Evolutionary conservation across 2,329 filamentous ascomycete genomes (phyloP).

Genomic region (Diplodia intermedia): DNA sequence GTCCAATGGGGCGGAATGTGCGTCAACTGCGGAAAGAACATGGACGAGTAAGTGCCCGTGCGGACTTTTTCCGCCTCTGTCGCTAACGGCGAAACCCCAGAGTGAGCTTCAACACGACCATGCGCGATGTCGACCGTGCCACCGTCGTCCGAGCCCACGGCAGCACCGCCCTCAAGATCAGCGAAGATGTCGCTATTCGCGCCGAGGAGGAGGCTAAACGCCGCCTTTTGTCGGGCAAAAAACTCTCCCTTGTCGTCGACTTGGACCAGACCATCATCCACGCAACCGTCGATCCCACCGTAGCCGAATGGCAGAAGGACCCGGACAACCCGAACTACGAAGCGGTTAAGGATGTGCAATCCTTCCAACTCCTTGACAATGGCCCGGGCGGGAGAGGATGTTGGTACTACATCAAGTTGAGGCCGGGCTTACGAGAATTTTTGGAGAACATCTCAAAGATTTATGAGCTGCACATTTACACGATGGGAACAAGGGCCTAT

Average conservation of each 20-base stretch:
- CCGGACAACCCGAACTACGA: conserved; percentile 87
- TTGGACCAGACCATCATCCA: conserved; percentile 98
- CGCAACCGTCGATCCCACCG: conserved; percentile 93
- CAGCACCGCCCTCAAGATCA: conserved; percentile 85
- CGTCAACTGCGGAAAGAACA: conserved; percentile 91
- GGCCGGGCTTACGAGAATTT: conserved; percentile 83
- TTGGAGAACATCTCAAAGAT: conserved; percentile 76
- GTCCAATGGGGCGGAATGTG: conserved; percentile 91
- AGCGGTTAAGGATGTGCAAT: conserved; percentile 84
- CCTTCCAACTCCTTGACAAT: conserved; percentile 83
- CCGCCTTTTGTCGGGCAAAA: conserved; percentile 78
- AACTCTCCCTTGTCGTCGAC: conserved; percentile 93
- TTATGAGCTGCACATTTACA: conserved; percentile 98
- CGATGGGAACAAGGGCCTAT: conserved; percentile 98
- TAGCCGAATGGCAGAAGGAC: conserved; percentile 94
- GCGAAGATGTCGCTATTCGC: conserved; percentile 76
- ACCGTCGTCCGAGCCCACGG: conserved; percentile 96
- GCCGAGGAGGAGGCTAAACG: conserved; percentile 87
- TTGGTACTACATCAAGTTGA: conserved; percentile 98
- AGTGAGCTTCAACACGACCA: conserved; percentile 80
- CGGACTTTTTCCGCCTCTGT: conserved; percentile 7
- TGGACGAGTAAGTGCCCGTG: conserved; percentile 71
- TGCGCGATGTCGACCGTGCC: conserved; percentile 80
- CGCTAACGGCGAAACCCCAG: conserved; percentile 39
- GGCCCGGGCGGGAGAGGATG: conserved; percentile 76